These are phyloP conservation scores for Lepiota brunneoincarnata DNA, from an alignment of 768 basidiomycete species.

Conservation along the genomic window DNA sequence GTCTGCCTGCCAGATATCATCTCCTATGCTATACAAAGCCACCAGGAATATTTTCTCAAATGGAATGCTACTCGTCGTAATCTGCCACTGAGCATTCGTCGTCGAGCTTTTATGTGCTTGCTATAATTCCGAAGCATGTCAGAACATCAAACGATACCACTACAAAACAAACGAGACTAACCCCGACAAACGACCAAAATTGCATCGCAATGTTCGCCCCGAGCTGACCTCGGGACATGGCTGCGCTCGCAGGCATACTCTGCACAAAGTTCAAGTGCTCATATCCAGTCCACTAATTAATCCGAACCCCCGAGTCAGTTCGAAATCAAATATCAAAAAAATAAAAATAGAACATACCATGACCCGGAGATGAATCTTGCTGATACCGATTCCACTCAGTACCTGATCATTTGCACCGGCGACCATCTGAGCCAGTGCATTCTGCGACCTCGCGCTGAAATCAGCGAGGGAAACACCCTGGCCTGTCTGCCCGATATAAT, in stretches of 20 bases:
- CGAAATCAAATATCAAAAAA: background rate
- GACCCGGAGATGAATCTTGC: slow-evolving; percentile 34
- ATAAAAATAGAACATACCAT: slow-evolving; percentile 24
- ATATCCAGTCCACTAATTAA: slow-evolving; percentile 19
- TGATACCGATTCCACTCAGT: slow-evolving; percentile 30
- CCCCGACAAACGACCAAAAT: background rate
- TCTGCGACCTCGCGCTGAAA: slow-evolving; percentile 31
- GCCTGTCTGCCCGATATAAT: slow-evolving; percentile 33
- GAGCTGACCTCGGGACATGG: slow-evolving; percentile 13
- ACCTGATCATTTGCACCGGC: slow-evolving; percentile 38
- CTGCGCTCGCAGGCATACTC: slow-evolving; percentile 8
- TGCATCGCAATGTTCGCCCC: slow-evolving; percentile 6
- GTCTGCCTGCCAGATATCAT: slow-evolving; percentile 50
- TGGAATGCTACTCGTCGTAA: slow-evolving; percentile 32
- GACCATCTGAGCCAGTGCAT: slow-evolving; percentile 34
- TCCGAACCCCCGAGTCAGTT: background rate
- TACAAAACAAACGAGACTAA: background rate
- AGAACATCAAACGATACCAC: background rate
- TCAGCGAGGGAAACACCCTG: slow-evolving; percentile 49
- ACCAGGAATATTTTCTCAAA: slow-evolving; percentile 43
- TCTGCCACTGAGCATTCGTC: slow-evolving; percentile 27
- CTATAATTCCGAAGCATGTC: background rate
- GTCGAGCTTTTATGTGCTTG: slow-evolving; percentile 11
- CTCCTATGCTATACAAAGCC: slow-evolving; percentile 38
- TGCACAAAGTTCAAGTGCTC: slow-evolving; percentile 11